A percentile compares a stretch with the other conserved stretches of the same genome.
Evolutionary conservation across 352 stramenopile species (phyloP).

Genomic region (Aphanomyces stellatus): DNA sequence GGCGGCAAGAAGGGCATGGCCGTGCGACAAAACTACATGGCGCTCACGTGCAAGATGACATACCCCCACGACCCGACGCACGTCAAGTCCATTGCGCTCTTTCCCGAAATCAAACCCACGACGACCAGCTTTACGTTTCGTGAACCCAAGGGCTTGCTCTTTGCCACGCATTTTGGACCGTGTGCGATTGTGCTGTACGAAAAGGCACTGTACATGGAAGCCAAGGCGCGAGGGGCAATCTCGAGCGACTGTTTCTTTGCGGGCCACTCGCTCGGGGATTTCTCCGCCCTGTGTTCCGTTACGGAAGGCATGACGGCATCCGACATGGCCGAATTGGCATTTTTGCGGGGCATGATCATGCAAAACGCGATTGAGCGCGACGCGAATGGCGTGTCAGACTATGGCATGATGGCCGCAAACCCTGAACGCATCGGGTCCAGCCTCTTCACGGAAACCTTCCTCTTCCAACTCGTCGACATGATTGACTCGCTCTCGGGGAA

Average conservation of each 20-base stretch:
- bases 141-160: slow-evolving; percentile 57
- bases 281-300: slow-evolving; percentile 70
- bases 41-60: slow-evolving; percentile 29
- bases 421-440: slow-evolving; percentile 56
- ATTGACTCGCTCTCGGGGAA: slow-evolving; percentile 48
- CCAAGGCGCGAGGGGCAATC: slow-evolving; percentile 59
- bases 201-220: slow-evolving; percentile 79
- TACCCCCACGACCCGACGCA: slow-evolving; percentile 27
- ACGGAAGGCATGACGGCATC: slow-evolving; percentile 55
- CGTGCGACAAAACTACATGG: slow-evolving; percentile 83
- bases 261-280: slow-evolving; percentile 83
- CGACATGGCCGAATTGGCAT: slow-evolving; percentile 73
- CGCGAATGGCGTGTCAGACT: slow-evolving; percentile 57
- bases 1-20: slow-evolving; percentile 58
- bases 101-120: slow-evolving; percentile 65
- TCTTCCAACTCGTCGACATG: slow-evolving; percentile 58
- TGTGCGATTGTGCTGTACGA: slow-evolving; percentile 74
- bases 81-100: slow-evolving; percentile 39
- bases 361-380: slow-evolving; percentile 40
- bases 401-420: slow-evolving; percentile 81
- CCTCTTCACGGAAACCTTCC: slow-evolving; percentile 45
- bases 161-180: slow-evolving; percentile 81
- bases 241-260: slow-evolving; percentile 65
- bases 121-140: slow-evolving; percentile 82
- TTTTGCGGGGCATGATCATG: slow-evolving; percentile 56